These are phyloP conservation scores for Chenopodium album DNA, from an alignment of 148 eudicot species.

Conservation along the genomic window DNA sequence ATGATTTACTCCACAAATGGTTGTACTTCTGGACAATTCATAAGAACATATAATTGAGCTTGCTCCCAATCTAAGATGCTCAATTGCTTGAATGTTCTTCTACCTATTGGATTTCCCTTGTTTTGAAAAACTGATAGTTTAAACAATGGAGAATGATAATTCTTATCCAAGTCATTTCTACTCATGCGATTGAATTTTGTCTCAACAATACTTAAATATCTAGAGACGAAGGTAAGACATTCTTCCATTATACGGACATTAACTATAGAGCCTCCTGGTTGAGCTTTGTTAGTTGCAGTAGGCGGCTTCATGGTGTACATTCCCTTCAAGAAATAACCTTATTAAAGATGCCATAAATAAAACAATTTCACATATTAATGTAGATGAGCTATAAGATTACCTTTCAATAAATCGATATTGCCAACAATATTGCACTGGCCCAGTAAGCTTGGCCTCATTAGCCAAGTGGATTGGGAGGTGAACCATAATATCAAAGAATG, in stretches of 20 bases:
- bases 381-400: background rate
- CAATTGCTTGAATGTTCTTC: background rate
- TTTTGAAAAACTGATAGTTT: background rate
- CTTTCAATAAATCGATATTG: slow-evolving; percentile 17
- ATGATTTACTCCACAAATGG: background rate
- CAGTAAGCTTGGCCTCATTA: slow-evolving; percentile 2
- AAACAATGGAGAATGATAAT: too few species aligned
- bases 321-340: background rate
- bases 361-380: background rate
- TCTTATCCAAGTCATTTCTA: background rate
- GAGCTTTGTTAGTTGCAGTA: background rate
- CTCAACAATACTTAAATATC: background rate
- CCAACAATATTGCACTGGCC: background rate
- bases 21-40: background rate
- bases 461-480: slow-evolving; percentile 10
- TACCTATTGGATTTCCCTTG: background rate
- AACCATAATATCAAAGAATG: slow-evolving; percentile 15
- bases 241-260: background rate
- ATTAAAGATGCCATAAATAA: background rate
- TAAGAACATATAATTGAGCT: background rate
- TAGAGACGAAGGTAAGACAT: slow-evolving; percentile 12
- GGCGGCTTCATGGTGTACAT: slow-evolving; percentile 7
- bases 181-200: background rate
- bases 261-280: background rate
- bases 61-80: background rate